Evolutionary conservation across 2,329 filamentous ascomycete species (phyloP).

Genomic region (Alternaria consortialis): DNA sequence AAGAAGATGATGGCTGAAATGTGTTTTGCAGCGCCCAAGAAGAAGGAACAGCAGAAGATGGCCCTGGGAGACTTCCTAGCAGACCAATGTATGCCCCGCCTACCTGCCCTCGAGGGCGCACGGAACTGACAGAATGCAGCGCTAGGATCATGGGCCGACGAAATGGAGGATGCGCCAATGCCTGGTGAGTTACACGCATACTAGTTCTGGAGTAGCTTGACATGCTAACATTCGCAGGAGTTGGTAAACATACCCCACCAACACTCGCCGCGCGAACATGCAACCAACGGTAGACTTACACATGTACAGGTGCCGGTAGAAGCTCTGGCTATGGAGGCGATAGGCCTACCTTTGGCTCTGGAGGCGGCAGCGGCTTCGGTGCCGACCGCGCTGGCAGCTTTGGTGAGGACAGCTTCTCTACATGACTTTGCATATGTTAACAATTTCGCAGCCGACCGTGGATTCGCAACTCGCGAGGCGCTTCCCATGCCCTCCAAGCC

Average conservation of each 20-base stretch:
- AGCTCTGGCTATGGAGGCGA: constrained; percentile 59
- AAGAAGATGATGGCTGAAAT: constrained; percentile 55
- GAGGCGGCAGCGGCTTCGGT: constrained; percentile 50
- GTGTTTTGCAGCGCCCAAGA: constrained; percentile 77
- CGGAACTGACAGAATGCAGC: constrained; percentile 57
- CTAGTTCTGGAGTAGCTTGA: constrained; percentile 23
- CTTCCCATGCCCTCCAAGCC: constrained; percentile 90
- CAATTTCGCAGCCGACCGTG: constrained; percentile 37
- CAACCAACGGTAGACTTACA: constrained; percentile 28
- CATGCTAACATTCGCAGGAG: constrained; percentile 40
- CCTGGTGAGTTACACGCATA: constrained; percentile 66
- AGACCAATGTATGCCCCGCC: constrained; percentile 77
- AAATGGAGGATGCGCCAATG: constrained; percentile 87
- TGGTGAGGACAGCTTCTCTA: constrained; percentile 37
- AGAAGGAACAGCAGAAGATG: constrained; percentile 96
- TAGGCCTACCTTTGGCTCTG: constrained; percentile 58
- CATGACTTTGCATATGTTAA: constrained; percentile 21
- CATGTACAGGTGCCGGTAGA: constrained; percentile 48
- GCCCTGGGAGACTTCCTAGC: constrained; percentile 94
- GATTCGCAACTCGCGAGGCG: constrained; percentile 68
- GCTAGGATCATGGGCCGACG: constrained; percentile 96
- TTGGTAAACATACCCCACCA: constrained; percentile 36
- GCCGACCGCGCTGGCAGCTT: constrained; percentile 50
- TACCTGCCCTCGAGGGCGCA: constrained; percentile 23
- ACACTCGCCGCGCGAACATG: constrained; percentile 3